These are phyloP conservation scores for Phaffia australis DNA, from an alignment of 768 basidiomycete genomes.

Conservation along the genomic window DNA sequence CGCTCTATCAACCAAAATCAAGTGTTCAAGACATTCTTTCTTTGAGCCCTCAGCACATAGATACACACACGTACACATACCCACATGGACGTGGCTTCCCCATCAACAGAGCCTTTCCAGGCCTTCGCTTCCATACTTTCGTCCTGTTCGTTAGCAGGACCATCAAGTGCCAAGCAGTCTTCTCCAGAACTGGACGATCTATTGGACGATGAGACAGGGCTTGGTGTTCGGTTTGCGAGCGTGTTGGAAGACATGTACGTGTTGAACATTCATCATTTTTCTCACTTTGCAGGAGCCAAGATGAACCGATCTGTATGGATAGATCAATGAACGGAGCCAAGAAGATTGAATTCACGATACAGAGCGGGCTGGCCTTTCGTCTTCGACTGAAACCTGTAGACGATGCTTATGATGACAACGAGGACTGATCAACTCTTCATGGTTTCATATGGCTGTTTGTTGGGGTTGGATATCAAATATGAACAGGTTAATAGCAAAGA, in stretches of 20 bases:
- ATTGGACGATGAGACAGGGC: slow-evolving; percentile 15
- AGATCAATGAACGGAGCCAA: too few relatives aligned
- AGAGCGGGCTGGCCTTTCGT: background rate
- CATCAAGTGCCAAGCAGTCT: background rate
- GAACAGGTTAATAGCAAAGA: background rate
- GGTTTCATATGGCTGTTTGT: too few relatives aligned
- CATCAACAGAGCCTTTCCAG: slow-evolving; percentile 10
- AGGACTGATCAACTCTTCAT: too few relatives aligned
- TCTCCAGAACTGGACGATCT: background rate
- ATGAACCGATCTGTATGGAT: background rate
- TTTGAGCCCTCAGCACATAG: too few relatives aligned
- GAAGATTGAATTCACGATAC: background rate
- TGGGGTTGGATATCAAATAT: too few relatives aligned
- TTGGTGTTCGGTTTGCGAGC: slow-evolving; percentile 16
- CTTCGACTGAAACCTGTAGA: background rate
- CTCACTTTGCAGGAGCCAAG: too few relatives aligned
- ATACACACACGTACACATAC: too few relatives aligned
- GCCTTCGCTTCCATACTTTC: slow-evolving; percentile 22
- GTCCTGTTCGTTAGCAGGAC: slow-evolving; percentile 6
- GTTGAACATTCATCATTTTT: background rate
- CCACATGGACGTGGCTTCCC: too few relatives aligned
- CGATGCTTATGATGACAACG: too few relatives aligned
- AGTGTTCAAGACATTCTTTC: too few relatives aligned
- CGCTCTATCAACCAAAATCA: too few relatives aligned
- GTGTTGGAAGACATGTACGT: slow-evolving; percentile 22